Base-by-base conservation (phyloP, 495 filamentous ascomycete genomes). In the Trypethelium eluteriae region DNA sequence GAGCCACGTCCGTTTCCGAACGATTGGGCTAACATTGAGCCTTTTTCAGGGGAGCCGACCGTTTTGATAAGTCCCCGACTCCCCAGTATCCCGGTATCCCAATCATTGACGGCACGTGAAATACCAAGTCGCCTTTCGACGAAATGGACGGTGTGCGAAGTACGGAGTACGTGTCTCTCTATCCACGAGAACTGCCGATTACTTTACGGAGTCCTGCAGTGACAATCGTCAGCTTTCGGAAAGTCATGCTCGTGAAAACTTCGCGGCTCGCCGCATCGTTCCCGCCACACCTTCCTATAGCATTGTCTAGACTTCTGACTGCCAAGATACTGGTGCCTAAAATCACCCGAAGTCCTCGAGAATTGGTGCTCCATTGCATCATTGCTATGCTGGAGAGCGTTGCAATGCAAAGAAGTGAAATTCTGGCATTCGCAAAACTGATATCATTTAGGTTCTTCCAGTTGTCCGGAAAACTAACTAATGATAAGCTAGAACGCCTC, bases 61-160 rank as follows among this genome's bases (percentile, higher is more conserved):
- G 7, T 7, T 59, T 11, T 5, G 32, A 59, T 59, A 32, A 25
- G 25, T 25, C 25, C 25, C 25, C 25, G 25, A 25, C 25, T 25
- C 25, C 25, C 25, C 53, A 59, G 18, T 6, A 35, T 32, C 36
- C 53, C 53, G 53, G 36, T 5, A 3, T 18, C 53, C 53, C 53
- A 59, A 59, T 59, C 53, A 59, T 59, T 14, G 32, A 34, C 53
- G 7, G 53, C 53, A 59, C 53, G 53, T 59, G 53, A 59, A 59
- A 7, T 59, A 25, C 32, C 34, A 59, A 25, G 53, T 59, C 53
- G 32, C 53, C 5, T 34, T 36, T 10, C 11, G 53, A 34, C 25
- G 18, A 59, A 18, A 25, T 25, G 25, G 25, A 25, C 25, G 25
- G 25, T 25, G 25, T 25, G 25, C 25, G 25, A 25, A 25, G 25